A percentile compares a stretch with the other conserved stretches of the same genome.
phyloP scores from a whole-genome alignment of 257 asterid species.

The Fraxinus excelsior region DNA sequence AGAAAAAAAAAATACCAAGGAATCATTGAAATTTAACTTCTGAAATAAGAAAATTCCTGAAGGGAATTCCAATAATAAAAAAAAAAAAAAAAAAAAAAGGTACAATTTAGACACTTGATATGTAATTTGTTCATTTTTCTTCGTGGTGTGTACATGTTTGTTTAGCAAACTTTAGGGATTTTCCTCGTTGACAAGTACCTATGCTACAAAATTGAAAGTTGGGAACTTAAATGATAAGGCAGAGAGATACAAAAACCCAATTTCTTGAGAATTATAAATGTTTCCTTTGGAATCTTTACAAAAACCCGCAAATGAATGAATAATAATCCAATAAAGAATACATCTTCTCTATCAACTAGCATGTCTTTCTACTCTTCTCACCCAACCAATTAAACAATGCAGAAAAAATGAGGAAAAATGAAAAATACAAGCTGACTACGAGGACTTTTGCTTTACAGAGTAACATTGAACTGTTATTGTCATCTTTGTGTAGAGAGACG shows the following conservation, averaged over 20 bases:
- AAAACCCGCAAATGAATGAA: slow-evolving; percentile 33
- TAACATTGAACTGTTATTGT: slow-evolving; percentile 11
- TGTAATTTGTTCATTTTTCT: too few relatives aligned
- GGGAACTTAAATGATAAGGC: too few relatives aligned
- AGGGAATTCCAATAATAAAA: neutral
- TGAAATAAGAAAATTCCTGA: too few relatives aligned
- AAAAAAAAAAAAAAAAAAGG: too few relatives aligned
- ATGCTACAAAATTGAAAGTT: too few relatives aligned
- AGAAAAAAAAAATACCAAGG: neutral
- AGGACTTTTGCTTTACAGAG: slow-evolving; percentile 38
- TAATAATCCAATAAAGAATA: slow-evolving; percentile 50
- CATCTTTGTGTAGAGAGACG: slow-evolving; percentile 40
- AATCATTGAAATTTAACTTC: neutral
- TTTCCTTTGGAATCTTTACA: neutral
- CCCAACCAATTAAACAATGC: slow-evolving; percentile 9
- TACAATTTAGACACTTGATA: neutral
- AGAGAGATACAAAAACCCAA: too few relatives aligned
- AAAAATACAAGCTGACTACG: slow-evolving; percentile 15
- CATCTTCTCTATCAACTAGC: slow-evolving; percentile 39
- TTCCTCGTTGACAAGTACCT: too few relatives aligned
- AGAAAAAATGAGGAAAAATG: slow-evolving; percentile 23
- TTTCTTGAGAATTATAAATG: too few relatives aligned
- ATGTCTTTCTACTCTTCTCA: slow-evolving; percentile 36
- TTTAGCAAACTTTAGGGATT: too few relatives aligned
- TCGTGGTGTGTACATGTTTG: too few relatives aligned